Evolutionary conservation across 2,329 filamentous ascomycete genomes (phyloP), one percentile per base, ranked within the genome.

Genomic region (Colletotrichum sidae): DNA sequence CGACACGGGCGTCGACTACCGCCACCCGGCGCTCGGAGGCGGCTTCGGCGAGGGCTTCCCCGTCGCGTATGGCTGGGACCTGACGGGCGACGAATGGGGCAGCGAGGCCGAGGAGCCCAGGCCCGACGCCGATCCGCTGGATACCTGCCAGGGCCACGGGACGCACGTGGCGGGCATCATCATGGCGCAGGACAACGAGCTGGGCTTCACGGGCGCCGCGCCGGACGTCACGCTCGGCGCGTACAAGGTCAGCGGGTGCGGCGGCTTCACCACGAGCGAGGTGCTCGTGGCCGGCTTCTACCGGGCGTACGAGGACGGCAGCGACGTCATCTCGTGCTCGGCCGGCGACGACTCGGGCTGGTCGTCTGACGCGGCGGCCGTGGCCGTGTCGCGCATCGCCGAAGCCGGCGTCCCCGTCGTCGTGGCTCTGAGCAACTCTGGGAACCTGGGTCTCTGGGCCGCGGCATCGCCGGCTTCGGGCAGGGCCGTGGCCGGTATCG

Each of bases 31-130:
- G 8, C 78, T 87, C 2, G 84, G 84, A 11, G 83, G 83, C 4
- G 82, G 83, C 55, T 86, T 86, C 65, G 84, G 84, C 2, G 69
- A 76, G 13, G 83, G 81, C 0, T 84, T 78, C 68, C 75, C 83
- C 35, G 78, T 86, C 11, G 75, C 76, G 7, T 79, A 78, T 64
- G 84, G 84, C 2, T 81, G 78, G 62, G 83, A 85, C 59, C 75
- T 85, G 55, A 76, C 80, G 8, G 82, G 81, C 5, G 79, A 83
- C 56, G 73, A 76, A 41, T 76, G 73, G 34, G 68, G 63, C 44
- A 67, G 65, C 17, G 73, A 72, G 33, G 60, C 68, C 25, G 71
- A 70, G 5, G 55, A 61, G 2, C 77, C 77, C 6, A 69, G 72
- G 0, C 80, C 80, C 0, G 79, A 80, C 47, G 59, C 69, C 1